These are phyloP conservation scores for Leishmania amazonensis DNA, from an alignment of 208 protist genomes.

Conservation along the genomic window DNA sequence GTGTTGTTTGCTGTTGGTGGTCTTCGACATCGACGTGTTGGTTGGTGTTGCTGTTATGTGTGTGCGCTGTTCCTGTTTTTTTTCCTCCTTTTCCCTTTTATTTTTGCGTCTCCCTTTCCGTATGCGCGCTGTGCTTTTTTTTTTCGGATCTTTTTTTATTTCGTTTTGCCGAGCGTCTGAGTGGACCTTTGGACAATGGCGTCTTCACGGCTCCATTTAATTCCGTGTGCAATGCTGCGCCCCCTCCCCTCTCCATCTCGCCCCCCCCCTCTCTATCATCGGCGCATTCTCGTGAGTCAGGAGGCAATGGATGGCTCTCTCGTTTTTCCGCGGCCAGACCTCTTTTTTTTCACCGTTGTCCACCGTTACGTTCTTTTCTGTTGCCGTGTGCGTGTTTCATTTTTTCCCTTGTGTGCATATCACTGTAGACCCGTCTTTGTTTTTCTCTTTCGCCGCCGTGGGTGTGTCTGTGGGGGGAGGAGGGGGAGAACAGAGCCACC, in stretches of 20 bases:
- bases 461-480: neutral
- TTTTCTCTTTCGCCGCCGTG: neutral
- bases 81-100: neutral
- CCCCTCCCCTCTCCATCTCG: slow-evolving; percentile 8
- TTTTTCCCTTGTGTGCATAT: neutral
- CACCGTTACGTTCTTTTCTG: neutral
- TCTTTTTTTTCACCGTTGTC: neutral
- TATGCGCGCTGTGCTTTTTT: neutral
- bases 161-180: neutral
- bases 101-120: neutral
- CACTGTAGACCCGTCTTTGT: no score
- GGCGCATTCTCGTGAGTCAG: neutral
- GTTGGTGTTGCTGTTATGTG: neutral
- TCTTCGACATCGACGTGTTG: neutral
- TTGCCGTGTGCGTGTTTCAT: neutral
- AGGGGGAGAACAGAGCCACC: neutral
- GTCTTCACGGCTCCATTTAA: neutral
- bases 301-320: neutral
- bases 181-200: neutral
- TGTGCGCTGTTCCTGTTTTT: neutral
- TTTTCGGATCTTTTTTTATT: neutral
- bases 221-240: neutral
- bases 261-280: neutral
- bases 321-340: neutral
- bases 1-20: neutral